A percentile compares a stretch with the other conserved stretches of the same genome.
These are phyloP conservation scores for Colletotrichum neosansevieriae DNA, from an alignment of 2,329 filamentous ascomycete genomes.

Conservation along the genomic window DNA sequence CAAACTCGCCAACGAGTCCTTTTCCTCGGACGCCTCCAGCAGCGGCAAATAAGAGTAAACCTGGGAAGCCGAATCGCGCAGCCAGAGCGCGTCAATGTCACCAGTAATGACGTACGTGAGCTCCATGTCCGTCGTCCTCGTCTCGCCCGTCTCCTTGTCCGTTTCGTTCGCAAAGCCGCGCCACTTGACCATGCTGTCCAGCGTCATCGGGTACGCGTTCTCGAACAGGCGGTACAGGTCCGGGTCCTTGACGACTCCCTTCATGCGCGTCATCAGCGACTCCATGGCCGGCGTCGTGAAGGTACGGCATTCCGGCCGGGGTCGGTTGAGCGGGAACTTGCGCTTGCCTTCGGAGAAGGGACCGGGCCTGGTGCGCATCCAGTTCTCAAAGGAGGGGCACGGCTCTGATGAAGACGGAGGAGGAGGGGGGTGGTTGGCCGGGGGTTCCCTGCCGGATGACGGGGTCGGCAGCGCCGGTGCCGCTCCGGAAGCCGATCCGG, in stretches of 20 bases:
- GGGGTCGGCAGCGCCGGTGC: slow-evolving; percentile 10
- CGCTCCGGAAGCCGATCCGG: not conserved
- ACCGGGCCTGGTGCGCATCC: slow-evolving; percentile 35
- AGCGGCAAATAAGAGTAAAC: slow-evolving; percentile 76
- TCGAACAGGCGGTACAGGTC: slow-evolving; percentile 85
- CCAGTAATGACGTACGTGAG: slow-evolving; percentile 86
- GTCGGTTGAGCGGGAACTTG: slow-evolving; percentile 83
- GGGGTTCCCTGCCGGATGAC: not conserved
- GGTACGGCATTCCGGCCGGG: slow-evolving; percentile 80
- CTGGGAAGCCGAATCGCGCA: slow-evolving; percentile 85
- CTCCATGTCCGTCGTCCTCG: slow-evolving; percentile 60
- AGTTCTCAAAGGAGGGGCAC: slow-evolving; percentile 26
- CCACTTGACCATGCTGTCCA: slow-evolving; percentile 87
- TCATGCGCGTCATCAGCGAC: slow-evolving; percentile 68
- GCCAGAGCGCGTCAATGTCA: slow-evolving; percentile 89
- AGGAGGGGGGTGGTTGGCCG: not conserved
- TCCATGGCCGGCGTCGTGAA: slow-evolving; percentile 85
- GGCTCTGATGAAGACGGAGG: slow-evolving; percentile 1
- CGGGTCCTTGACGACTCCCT: slow-evolving; percentile 55
- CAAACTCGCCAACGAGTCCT: slow-evolving; percentile 72
- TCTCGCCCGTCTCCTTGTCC: slow-evolving; percentile 42
- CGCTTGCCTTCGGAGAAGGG: slow-evolving; percentile 74
- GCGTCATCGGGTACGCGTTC: slow-evolving; percentile 85
- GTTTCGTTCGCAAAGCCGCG: slow-evolving; percentile 68
- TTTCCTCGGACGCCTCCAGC: slow-evolving; percentile 64